A percentile compares a stretch with the other conserved stretches of the same genome.
Evolutionary conservation across 2,329 filamentous ascomycete species (phyloP).

Genomic region (Trichoderma afroharzianum): DNA sequence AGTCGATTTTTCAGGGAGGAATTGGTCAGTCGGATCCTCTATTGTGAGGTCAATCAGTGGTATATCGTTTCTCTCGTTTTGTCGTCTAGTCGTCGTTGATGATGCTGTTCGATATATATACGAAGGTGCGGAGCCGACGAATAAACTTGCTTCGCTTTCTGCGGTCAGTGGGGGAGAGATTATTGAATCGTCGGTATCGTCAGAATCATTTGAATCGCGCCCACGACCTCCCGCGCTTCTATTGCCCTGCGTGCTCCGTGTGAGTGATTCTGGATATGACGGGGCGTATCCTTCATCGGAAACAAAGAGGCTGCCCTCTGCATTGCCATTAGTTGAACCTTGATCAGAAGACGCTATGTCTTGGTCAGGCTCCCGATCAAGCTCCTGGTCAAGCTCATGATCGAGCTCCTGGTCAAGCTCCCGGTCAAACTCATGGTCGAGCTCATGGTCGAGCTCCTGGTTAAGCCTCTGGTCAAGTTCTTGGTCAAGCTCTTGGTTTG

Average conservation of each 20-base stretch:
- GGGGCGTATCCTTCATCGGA: not conserved
- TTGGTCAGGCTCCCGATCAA: not conserved
- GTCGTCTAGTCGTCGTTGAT: not conserved
- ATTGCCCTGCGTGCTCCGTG: not conserved
- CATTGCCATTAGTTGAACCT: not conserved
- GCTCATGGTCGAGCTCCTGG: not conserved
- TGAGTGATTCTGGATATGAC: not conserved
- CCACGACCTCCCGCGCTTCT: not conserved
- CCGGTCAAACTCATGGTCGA: too few species aligned
- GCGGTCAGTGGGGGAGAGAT: not conserved
- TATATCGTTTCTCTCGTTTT: not conserved
- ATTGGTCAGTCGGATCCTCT: not conserved
- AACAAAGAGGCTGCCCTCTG: slow-evolving; percentile 11
- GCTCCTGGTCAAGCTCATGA: not conserved
- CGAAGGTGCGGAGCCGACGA: not conserved
- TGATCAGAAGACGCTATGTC: not conserved
- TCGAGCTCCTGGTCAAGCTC: not conserved
- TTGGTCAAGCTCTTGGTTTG: not conserved
- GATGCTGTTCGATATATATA: not conserved
- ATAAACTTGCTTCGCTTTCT: not conserved
- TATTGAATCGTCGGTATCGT: not conserved
- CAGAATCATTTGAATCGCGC: not conserved
- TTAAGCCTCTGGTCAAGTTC: not conserved
- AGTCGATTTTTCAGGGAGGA: not conserved
- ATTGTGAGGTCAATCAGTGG: not conserved